These are phyloP conservation scores for Phytophthora crassamura DNA, from an alignment of 352 stramenopile species.

Conservation along the genomic window DNA sequence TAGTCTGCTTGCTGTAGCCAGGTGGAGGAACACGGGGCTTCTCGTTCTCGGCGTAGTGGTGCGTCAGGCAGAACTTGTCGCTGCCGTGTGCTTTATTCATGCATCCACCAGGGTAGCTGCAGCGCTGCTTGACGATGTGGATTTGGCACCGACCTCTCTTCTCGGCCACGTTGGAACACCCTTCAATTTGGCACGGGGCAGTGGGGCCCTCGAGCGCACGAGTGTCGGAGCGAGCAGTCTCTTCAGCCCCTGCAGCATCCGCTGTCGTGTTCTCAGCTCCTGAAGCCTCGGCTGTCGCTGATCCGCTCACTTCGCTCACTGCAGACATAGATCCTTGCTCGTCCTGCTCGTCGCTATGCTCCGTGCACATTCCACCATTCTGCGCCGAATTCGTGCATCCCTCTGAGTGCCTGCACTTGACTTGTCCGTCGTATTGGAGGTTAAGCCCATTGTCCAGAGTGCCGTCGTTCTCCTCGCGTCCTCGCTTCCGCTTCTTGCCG, in stretches of 20 bases:
- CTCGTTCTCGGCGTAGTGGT: neutral
- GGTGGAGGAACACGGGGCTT: neutral
- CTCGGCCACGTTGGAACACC: neutral
- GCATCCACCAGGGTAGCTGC: slow-evolving; percentile 3
- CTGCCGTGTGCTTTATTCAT: neutral
- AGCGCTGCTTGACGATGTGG: slow-evolving; percentile 10
- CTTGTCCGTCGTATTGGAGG: slow-evolving; percentile 1
- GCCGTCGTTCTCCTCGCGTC: neutral
- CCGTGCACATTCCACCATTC: slow-evolving; percentile 1
- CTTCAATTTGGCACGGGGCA: neutral
- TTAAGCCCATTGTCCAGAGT: neutral
- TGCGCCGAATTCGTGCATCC: slow-evolving; percentile 12
- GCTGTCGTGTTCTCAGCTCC: neutral
- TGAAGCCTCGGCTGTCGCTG: too few species aligned
- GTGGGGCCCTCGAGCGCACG: neutral
- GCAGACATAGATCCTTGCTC: too few species aligned
- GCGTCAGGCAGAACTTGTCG: slow-evolving; percentile 12
- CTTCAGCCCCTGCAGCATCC: neutral
- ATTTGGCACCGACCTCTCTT: slow-evolving; percentile 3
- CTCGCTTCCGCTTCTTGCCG: too few species aligned
- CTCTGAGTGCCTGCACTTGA: slow-evolving; percentile 4
- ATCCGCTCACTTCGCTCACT: neutral
- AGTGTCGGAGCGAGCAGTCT: neutral
- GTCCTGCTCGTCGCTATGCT: neutral
- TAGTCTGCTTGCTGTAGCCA: neutral